Conservation (phyloP, 2,329 filamentous ascomycete species). For the Leptoxyphium fumago region DNA sequence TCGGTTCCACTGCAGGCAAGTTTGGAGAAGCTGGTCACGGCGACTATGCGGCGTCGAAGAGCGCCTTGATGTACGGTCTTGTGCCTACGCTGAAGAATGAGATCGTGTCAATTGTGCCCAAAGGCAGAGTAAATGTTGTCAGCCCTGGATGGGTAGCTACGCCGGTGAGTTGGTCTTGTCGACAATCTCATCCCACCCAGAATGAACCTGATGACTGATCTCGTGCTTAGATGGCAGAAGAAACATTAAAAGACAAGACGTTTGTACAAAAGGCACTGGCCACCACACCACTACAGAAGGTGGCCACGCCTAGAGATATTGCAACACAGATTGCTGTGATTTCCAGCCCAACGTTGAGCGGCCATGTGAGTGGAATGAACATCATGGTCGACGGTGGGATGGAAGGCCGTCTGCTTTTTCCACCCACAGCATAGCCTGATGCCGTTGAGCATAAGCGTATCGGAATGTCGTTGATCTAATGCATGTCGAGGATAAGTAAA, state of each 20-base stretch:
- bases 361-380: conserved; percentile 17
- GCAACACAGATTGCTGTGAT: conserved; percentile 16
- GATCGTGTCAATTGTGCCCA: conserved; percentile 15
- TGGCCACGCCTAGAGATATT: conserved; percentile 13
- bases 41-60: conserved; percentile 16
- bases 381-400: conserved; percentile 16
- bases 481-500: no score
- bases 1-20: conserved; percentile 20
- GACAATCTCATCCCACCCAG: no score
- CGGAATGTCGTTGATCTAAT: no score
- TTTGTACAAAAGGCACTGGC: conserved; percentile 17
- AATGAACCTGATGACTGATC: no score
- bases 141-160: conserved; percentile 17
- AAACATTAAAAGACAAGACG: conserved; percentile 12
- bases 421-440: conserved; percentile 1
- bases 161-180: conserved; percentile 2
- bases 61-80: conserved; percentile 18
- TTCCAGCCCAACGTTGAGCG: conserved; percentile 13
- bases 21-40: conserved; percentile 18
- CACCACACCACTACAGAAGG: conserved; percentile 19
- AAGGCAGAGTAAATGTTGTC: conserved; percentile 15
- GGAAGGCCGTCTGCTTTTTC: conserved; percentile 16
- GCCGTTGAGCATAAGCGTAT: no score
- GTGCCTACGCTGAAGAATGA: conserved; percentile 19
- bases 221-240: conserved; percentile 6